phyloP scores from a whole-genome alignment of 495 filamentous ascomycete genomes.

The Glonium stellatum region DNA sequence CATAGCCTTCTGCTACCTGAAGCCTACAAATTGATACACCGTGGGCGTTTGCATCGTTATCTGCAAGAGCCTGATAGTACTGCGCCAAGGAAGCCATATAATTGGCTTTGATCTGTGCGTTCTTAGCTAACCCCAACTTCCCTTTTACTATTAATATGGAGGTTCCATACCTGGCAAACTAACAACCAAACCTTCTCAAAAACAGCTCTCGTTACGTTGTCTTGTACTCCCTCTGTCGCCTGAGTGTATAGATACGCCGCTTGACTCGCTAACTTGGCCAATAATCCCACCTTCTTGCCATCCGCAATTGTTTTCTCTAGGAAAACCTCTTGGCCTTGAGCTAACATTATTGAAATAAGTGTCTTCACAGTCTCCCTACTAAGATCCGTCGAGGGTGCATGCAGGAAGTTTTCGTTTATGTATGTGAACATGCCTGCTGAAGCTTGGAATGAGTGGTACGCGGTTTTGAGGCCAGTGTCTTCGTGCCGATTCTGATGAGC shows the following conservation, averaged over 20 bases:
- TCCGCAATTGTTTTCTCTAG: slow-evolving; percentile 93
- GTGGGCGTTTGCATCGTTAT: slow-evolving; percentile 80
- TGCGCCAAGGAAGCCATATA: slow-evolving; percentile 82
- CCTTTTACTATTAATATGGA: background rate
- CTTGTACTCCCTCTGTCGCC: slow-evolving; percentile 80
- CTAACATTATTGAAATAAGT: slow-evolving; percentile 84
- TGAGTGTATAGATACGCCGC: slow-evolving; percentile 82
- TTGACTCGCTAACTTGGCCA: slow-evolving; percentile 90
- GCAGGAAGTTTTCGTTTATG: slow-evolving; percentile 98
- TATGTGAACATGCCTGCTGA: slow-evolving; percentile 99
- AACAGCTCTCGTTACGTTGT: slow-evolving; percentile 82
- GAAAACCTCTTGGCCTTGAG: slow-evolving; percentile 94
- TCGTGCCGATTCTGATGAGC: slow-evolving; percentile 87
- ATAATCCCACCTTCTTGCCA: slow-evolving; percentile 82
- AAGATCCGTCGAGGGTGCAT: slow-evolving; percentile 89
- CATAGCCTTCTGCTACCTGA: slow-evolving; percentile 67
- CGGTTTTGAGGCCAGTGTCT: slow-evolving; percentile 86
- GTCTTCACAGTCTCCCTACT: slow-evolving; percentile 94
- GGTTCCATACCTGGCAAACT: slow-evolving; percentile 61
- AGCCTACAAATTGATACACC: slow-evolving; percentile 81
- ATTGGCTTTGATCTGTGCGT: slow-evolving; percentile 63
- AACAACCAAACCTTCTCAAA: slow-evolving; percentile 95
- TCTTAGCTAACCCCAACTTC: slow-evolving; percentile 4
- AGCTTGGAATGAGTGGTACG: slow-evolving; percentile 97
- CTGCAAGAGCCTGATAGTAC: slow-evolving; percentile 88